Evolutionary conservation across 2,329 filamentous ascomycete genomes (phyloP).

Genomic region (Raffaelea albimanens): DNA sequence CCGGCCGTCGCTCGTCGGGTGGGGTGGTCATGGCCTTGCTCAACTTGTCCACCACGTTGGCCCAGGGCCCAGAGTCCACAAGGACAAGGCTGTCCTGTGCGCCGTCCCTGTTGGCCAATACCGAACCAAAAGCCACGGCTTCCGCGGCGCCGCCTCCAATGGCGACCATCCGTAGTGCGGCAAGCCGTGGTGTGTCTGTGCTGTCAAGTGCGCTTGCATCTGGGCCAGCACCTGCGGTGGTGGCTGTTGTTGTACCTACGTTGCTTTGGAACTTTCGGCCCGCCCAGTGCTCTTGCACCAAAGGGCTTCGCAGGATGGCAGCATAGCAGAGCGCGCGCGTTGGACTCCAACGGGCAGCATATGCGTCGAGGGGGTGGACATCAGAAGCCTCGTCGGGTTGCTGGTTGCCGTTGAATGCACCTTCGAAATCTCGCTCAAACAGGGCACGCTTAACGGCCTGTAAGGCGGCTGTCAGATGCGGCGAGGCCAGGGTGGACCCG

Average conservation of each 20-base stretch:
- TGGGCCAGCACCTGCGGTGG: background rate
- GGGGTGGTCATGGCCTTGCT: constrained; percentile 42
- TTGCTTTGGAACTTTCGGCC: background rate
- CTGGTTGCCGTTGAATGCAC: constrained; percentile 56
- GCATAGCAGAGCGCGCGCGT: constrained; percentile 75
- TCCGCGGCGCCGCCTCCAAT: constrained; percentile 53
- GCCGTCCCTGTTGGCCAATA: constrained; percentile 20
- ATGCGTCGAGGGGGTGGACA: constrained; percentile 57
- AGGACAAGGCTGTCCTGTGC: constrained; percentile 41
- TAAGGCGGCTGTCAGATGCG: constrained; percentile 45
- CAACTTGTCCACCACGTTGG: constrained; percentile 49
- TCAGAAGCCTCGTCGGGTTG: background rate
- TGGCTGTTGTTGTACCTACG: background rate
- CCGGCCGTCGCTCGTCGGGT: background rate
- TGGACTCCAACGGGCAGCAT: constrained; percentile 86
- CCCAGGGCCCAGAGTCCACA: constrained; percentile 81
- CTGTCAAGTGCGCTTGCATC: background rate
- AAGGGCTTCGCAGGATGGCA: constrained; percentile 31
- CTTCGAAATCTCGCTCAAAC: constrained; percentile 73
- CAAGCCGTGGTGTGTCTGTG: background rate
- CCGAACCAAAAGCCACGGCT: constrained; percentile 44
- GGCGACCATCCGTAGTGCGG: constrained; percentile 9
- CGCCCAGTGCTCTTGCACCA: constrained; percentile 9
- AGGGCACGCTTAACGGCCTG: constrained; percentile 81
- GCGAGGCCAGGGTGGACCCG: constrained; percentile 33